Base-by-base conservation (phyloP, 2,329 filamentous ascomycete genomes). In the Verticillium longisporum region DNA sequence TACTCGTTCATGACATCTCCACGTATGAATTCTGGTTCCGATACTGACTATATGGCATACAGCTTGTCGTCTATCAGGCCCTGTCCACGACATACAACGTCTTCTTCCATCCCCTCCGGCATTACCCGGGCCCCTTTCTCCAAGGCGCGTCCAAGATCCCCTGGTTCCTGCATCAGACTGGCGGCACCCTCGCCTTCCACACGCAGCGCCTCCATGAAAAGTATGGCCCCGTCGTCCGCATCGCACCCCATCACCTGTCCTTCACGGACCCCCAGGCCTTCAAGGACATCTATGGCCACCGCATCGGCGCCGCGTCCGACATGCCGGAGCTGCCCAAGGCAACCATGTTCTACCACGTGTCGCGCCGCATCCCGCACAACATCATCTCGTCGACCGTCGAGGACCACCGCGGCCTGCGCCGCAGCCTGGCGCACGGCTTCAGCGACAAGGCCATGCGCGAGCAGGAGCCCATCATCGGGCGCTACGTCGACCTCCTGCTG, bases 211-310 rank as follows among this genome's bases (percentile, higher is more conserved):
- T 65, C 11, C 69, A 72, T 18, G 61, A 67, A 15, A 36, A 61
- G 14, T 72, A 72, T 55, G 70, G 70, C 7, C 61, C 67, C 18
- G 70, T 80, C 0, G 70, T 81, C 13, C 74, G 79, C 1, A 68
- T 76, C 6, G 71, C 68, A 0, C 78, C 78, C 0, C 71, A 73
- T 26, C 68, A 73, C 33, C 70, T 81, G 1, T 72, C 74, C 1
- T 78, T 77, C 60, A 72, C 70, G 10, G 69, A 69, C 2, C 38
- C 68, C 4, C 59, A 68, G 10, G 73, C 72, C 1, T 78, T 73
- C 73, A 73, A 73, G 59, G 73, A 76, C 11, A 79, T 79, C 18
- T 77, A 77, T 58, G 73, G 72, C 34, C 37, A 32, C 26, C 57
- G 32, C n/a, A 31, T 21, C 13, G 21, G 26, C 1, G 21, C 34